Evolutionary conservation across 1,284 basidiomycete species (phyloP), one percentile per base, ranked within the genome.

Genomic region (Hypsizygus ulmarius): DNA sequence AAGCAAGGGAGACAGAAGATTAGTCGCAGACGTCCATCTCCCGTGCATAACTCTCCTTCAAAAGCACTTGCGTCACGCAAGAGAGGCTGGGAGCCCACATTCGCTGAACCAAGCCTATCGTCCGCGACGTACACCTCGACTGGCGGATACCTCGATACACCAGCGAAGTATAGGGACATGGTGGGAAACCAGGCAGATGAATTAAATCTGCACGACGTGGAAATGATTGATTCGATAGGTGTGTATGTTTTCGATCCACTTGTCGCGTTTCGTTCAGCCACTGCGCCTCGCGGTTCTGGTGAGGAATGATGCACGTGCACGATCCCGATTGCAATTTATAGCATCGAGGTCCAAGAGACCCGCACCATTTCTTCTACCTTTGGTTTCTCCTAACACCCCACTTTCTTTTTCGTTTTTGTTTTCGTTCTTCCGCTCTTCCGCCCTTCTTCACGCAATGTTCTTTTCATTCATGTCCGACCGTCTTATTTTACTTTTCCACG

Each of bases 81-180:
- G 64, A 70, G 86, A 60, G 82, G 82, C 42, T 88, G 85, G 86
- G 78, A 79, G 37, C 84, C 84, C 5, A 70, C 81, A 0, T 70
- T 71, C 45, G 69, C 76, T 45, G 80, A 80, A 53, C 74, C 75
- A 3, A 81, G 77, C 56, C 67, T 62, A 51, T 76, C 82, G 1
- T 62, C 75, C 27, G 69, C 81, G 18, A 75, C 73, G 4, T 64
- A 76, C 2, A 64, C 78, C 3, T 80, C 75, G 1, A 75, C 79
- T 4, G 71, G 64, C 49, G 85, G 84, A 25, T 82, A 83, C 61
- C 73, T 87, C 35, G 79, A 84, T 60, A 80, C 81, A 1, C 81
- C 82, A 30, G 74, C 79, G 43, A 82, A 81, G 63, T 81, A 83
- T 59, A 69, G 75, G 55, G 74, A 79, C 30, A 75, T 79, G 66